Conservation (phyloP, 306 rosid species). For the Delonix regia region DNA sequence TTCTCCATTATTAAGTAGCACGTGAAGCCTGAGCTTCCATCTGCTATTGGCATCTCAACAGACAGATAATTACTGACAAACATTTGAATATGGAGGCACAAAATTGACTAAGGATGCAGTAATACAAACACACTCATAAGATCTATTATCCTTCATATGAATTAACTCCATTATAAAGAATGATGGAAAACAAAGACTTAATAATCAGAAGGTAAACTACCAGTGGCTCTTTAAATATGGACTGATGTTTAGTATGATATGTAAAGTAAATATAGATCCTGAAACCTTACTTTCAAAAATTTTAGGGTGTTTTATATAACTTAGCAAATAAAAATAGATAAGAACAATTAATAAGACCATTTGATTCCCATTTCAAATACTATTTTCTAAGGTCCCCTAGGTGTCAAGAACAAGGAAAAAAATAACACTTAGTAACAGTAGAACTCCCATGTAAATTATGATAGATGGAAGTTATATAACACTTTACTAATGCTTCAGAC, state of each 20-base stretch:
- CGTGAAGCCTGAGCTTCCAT: neutral
- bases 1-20: neutral
- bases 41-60: conserved; percentile 3
- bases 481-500: neutral
- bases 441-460: neutral
- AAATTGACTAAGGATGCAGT: neutral
- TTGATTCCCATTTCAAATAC: conserved; percentile 13
- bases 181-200: neutral
- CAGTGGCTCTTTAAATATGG: neutral
- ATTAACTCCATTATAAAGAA: neutral
- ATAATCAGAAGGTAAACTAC: neutral
- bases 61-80: neutral
- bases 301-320: neutral
- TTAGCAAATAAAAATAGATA: neutral
- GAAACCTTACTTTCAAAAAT: neutral
- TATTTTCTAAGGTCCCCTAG: neutral
- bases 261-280: neutral
- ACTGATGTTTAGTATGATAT: neutral
- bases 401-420: neutral
- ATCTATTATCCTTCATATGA: neutral
- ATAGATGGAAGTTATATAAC: conserved; percentile 5
- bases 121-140: neutral
- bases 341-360: neutral
- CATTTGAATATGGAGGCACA: neutral
- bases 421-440: neutral